Percentiles rank a stretch among this genome's conserved stretches.
These are phyloP conservation scores for Chenopodium suecicum DNA, from an alignment of 148 eudicot species.

Conservation along the genomic window DNA sequence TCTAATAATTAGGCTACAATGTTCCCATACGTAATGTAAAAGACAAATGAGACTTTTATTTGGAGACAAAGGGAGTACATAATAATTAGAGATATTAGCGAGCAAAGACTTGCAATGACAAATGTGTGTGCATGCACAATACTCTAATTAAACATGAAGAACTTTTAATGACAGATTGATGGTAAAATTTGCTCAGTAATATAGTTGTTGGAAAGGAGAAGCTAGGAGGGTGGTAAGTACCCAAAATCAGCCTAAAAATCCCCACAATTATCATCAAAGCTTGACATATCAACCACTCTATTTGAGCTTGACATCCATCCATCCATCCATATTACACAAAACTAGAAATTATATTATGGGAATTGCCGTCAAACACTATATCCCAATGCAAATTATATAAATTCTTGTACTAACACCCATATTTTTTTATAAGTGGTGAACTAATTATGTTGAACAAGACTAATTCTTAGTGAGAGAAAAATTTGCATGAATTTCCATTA, in stretches of 20 bases:
- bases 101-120: too few species aligned
- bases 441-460: conserved; percentile 12
- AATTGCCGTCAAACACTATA: neutral
- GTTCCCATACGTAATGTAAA: too few species aligned
- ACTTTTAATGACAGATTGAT: too few species aligned
- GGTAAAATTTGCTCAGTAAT: too few species aligned
- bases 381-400: neutral
- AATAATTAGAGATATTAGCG: too few species aligned
- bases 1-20: too few species aligned
- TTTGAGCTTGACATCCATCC: neutral
- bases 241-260: neutral
- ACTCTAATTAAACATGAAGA: too few species aligned
- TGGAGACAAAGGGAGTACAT: too few species aligned
- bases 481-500: neutral
- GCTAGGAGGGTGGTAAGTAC: neutral
- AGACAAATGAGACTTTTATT: too few species aligned
- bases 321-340: conserved; percentile 1
- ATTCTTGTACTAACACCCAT: neutral
- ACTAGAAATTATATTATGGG: neutral
- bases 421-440: neutral
- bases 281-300: conserved; percentile 16
- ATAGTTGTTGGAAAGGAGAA: too few species aligned
- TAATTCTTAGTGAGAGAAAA: neutral
- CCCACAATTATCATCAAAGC: neutral
- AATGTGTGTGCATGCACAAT: too few species aligned